phyloP scores from a whole-genome alignment of 345 rosid genomes.

The Brassica carinata region DNA sequence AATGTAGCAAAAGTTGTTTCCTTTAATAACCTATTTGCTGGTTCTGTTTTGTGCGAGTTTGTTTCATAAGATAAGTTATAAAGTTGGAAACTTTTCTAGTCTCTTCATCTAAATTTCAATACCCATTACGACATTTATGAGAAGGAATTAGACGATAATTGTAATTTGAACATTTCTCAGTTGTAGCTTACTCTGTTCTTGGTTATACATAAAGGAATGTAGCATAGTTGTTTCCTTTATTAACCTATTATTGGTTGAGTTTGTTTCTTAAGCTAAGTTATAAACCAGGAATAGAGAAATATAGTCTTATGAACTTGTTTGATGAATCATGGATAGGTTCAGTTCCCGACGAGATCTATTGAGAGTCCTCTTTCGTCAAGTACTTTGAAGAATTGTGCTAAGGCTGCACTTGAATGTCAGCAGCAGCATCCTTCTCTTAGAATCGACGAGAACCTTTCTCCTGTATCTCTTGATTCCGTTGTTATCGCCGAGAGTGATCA shows the following conservation, averaged over 20 bases:
- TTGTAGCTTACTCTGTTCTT: background rate
- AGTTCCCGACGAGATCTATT: constrained; percentile 57
- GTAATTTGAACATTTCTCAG: constrained; percentile 1
- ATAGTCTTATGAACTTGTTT: background rate
- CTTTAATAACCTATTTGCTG: background rate
- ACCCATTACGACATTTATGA: background rate
- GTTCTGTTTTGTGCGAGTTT: background rate
- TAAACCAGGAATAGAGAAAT: background rate
- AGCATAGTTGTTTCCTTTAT: background rate
- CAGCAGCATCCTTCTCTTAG: constrained; percentile 62
- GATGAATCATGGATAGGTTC: constrained; percentile 39
- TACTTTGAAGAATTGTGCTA: constrained; percentile 58
- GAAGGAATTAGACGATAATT: background rate
- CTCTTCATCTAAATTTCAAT: background rate
- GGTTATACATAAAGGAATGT: background rate
- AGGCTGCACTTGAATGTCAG: constrained; percentile 54
- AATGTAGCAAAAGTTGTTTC: background rate
- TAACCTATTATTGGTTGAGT: background rate
- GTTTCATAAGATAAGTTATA: background rate
- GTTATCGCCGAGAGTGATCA: constrained; percentile 74
- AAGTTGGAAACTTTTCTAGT: background rate
- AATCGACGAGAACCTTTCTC: constrained; percentile 79
- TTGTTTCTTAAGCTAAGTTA: background rate
- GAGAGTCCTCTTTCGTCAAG: constrained; percentile 64
- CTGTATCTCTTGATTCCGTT: constrained; percentile 84